Base-by-base conservation (phyloP, 176 grass and related monocot species). In the Cenchrus fungigraminus region DNA sequence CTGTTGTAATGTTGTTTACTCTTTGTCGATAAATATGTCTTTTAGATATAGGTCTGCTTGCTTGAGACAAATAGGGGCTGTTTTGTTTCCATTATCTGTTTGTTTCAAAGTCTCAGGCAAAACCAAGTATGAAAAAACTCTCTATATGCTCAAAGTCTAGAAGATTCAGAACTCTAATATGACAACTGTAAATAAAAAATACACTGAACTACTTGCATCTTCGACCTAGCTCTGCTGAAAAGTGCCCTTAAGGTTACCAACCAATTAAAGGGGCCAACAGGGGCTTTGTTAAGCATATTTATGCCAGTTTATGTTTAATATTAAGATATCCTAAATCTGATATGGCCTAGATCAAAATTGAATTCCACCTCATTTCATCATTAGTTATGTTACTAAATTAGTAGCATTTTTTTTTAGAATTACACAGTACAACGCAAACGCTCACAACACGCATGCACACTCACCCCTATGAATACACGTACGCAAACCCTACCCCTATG, bases 381-480 rank as follows among this genome's bases (percentile, higher is more conserved):
- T 42, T 46, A 47, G 49, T 45, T 77, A 69, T 69, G 22, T 58
- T 34, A 49, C 51, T n/a, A 85, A 60, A 70, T 40, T 34, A 85
- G 16, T 19, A 15, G 22, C 22, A 25, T 25, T 25, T 25, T 25
- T 25, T 25, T 25, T 25, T 25, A 25, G 22, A 25, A 25, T 25
- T 25, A 25, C 22, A 25, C 22, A 25, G 22, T 25, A 25, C 22
- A 25, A 25, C 22, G 22, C 22, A 25, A 25, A 25, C 22, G 22
- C 22, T 25, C 22, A 25, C 22, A 25, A 25, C 22, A 25, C 22
- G 22, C 22, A 25, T 25, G 22, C 22, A 25, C 22, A 25, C 22
- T 25, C 22, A 25, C 22, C 22, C 22, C 22, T 25, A 25, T 25
- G 22, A 25, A 25, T 25, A 25, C 22, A 25, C 22, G 22, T 25